Evolutionary conservation across 441 rosid species (phyloP).

Genomic region (Arabidopsis lyrata): DNA sequence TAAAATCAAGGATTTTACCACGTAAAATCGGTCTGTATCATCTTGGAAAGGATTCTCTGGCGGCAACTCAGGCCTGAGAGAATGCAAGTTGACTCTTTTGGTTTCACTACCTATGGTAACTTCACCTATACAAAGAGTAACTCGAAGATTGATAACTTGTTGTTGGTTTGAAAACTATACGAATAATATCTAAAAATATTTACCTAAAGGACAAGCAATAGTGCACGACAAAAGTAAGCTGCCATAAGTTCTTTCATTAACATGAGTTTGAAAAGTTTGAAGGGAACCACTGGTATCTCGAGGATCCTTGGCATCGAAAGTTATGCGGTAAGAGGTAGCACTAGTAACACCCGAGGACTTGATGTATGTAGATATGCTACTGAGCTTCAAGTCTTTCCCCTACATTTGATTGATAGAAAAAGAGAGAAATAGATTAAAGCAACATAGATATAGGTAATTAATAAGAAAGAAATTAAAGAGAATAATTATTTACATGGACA

Average conservation of each 20-base stretch:
- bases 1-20: no score
- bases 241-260: background rate
- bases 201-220: background rate
- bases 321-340: background rate
- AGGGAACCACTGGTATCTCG: background rate
- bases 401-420: background rate
- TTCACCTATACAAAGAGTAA: background rate
- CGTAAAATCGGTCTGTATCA: background rate
- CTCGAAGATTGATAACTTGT: background rate
- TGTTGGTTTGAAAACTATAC: no score
- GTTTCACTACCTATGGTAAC: no score
- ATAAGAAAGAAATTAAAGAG: no score
- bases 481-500: background rate
- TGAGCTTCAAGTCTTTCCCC: background rate
- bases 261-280: background rate
- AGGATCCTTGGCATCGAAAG: background rate
- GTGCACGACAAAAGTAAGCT: background rate
- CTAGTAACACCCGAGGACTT: background rate
- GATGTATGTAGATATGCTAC: background rate
- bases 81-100: no score
- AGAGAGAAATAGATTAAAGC: background rate
- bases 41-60: conserved; percentile 12
- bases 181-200: background rate
- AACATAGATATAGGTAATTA: no score
- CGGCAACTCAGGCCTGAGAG: background rate